phyloP scores from a whole-genome alignment of 2,329 filamentous ascomycete species.

The Aspergillus aculeatinus region DNA sequence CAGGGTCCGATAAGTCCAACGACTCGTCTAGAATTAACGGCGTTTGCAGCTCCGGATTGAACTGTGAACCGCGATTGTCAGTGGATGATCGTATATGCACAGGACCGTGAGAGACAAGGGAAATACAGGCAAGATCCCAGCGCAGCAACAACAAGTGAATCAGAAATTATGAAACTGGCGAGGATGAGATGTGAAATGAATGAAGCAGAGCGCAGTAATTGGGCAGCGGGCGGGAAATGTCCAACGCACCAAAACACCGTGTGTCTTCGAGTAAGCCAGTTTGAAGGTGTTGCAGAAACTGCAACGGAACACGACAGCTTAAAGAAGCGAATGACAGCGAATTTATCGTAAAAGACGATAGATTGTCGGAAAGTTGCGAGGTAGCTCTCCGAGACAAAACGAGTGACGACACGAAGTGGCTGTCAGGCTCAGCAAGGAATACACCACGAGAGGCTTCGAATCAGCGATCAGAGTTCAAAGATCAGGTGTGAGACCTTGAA shows the following conservation, averaged over 20 bases:
- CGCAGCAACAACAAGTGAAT: slow-evolving; percentile 20
- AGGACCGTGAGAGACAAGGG: slow-evolving; percentile 5
- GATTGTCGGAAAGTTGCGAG: slow-evolving; percentile 35
- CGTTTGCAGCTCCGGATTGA: slow-evolving; percentile 47
- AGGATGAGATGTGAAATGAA: not conserved
- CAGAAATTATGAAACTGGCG: slow-evolving; percentile 17
- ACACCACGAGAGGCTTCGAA: slow-evolving; percentile 33
- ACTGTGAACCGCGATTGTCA: slow-evolving; percentile 26
- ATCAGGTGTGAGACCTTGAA: slow-evolving; percentile 29
- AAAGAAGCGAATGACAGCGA: slow-evolving; percentile 50
- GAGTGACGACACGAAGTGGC: slow-evolving; percentile 41
- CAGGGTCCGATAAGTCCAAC: slow-evolving; percentile 46
- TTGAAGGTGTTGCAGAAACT: slow-evolving; percentile 49
- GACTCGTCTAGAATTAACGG: slow-evolving; percentile 50
- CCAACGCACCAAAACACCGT: slow-evolving; percentile 46
- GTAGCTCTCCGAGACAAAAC: slow-evolving; percentile 45
- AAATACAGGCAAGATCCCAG: slow-evolving; percentile 7
- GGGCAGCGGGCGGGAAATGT: slow-evolving; percentile 27
- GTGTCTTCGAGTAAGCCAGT: slow-evolving; percentile 50
- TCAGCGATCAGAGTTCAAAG: slow-evolving; percentile 33
- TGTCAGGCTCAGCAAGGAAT: slow-evolving; percentile 34
- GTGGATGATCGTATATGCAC: slow-evolving; percentile 12
- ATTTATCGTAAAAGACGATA: slow-evolving; percentile 43
- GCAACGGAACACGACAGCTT: slow-evolving; percentile 43
- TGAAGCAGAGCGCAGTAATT: slow-evolving; percentile 7